These are phyloP conservation scores for Globisporangium mamillatum DNA, from an alignment of 352 stramenopile species.

Conservation along the genomic window DNA sequence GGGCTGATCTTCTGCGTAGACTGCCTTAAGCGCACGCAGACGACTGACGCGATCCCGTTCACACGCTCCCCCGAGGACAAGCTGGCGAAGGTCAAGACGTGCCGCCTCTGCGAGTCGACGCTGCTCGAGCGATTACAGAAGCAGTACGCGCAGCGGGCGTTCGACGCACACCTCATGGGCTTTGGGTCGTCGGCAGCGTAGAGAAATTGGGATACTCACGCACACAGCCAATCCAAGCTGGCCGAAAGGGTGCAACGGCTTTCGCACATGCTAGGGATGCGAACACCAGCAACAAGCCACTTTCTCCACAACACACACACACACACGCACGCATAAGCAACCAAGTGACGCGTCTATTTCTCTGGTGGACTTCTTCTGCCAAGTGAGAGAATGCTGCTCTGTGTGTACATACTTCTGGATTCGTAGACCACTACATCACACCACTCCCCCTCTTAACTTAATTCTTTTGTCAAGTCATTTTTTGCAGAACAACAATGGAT, in stretches of 20 bases:
- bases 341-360: background rate
- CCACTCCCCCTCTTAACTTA: conserved; percentile 9
- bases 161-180: conserved; percentile 59
- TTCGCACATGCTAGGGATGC: conserved; percentile 7
- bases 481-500: background rate
- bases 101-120: conserved; percentile 55
- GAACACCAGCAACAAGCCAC: background rate
- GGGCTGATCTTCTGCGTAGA: conserved; percentile 69
- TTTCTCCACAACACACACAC: background rate
- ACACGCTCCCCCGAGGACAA: conserved; percentile 53
- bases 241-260: background rate
- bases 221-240: background rate
- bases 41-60: conserved; percentile 51
- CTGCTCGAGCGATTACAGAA: conserved; percentile 62
- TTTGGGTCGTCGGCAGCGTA: conserved; percentile 24
- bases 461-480: conserved; percentile 10
- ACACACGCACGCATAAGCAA: background rate
- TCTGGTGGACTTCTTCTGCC: background rate
- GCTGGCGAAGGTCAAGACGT: conserved; percentile 54
- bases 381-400: conserved; percentile 4
- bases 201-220: background rate
- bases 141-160: conserved; percentile 39
- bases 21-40: conserved; percentile 52
- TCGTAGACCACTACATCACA: background rate
- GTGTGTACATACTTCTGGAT: conserved; percentile 1